phyloP scores from a whole-genome alignment of 495 filamentous ascomycete genomes.

The Bryoglossum gracile region DNA sequence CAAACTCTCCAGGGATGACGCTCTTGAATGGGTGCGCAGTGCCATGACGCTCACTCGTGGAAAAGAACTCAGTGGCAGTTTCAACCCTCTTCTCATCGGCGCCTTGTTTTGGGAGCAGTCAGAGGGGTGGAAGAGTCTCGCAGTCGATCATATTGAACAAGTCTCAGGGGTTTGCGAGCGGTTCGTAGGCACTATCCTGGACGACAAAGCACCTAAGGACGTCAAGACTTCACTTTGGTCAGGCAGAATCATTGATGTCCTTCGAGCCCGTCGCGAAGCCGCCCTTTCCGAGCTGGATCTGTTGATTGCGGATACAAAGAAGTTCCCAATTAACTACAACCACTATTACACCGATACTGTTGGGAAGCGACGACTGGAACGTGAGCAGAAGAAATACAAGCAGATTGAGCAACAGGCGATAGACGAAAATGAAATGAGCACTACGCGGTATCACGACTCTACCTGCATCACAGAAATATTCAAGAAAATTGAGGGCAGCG shows the following conservation, averaged over 20 bases:
- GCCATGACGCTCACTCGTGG: slow-evolving; percentile 29
- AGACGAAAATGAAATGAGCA: background rate
- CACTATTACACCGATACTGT: slow-evolving; percentile 32
- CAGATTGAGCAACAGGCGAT: slow-evolving; percentile 1
- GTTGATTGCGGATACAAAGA: slow-evolving; percentile 38
- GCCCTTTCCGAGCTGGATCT: slow-evolving; percentile 32
- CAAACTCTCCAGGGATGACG: slow-evolving; percentile 6
- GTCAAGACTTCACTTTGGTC: slow-evolving; percentile 24
- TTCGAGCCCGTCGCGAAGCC: slow-evolving; percentile 24
- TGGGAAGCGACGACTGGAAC: slow-evolving; percentile 21
- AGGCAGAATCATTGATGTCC: slow-evolving; percentile 23
- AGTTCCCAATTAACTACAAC: slow-evolving; percentile 38
- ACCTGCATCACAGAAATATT: background rate
- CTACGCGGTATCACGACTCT: background rate
- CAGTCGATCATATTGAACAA: slow-evolving; percentile 19
- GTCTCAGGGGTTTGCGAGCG: slow-evolving; percentile 21
- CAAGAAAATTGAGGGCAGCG: background rate
- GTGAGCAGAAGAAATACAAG: slow-evolving; percentile 12
- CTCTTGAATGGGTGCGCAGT: slow-evolving; percentile 21
- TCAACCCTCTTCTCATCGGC: slow-evolving; percentile 36
- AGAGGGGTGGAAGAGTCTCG: slow-evolving; percentile 17
- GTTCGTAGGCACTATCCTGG: slow-evolving; percentile 27
- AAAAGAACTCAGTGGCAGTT: slow-evolving; percentile 38
- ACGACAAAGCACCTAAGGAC: slow-evolving; percentile 28
- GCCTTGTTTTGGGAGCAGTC: slow-evolving; percentile 25